Evolutionary conservation across 2,329 filamentous ascomycete species (phyloP).

Genomic region (Sporothrix globosa): DNA sequence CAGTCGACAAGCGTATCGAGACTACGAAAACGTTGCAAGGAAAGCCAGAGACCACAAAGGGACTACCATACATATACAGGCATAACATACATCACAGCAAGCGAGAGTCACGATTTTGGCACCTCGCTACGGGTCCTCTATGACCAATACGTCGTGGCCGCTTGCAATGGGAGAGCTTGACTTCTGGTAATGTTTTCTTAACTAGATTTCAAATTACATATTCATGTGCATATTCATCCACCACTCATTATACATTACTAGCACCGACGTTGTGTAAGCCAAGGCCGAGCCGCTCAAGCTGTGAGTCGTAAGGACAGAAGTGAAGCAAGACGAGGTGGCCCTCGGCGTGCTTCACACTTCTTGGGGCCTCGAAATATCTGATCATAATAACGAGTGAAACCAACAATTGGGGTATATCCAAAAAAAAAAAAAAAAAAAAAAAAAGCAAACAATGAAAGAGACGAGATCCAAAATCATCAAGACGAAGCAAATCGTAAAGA

Average conservation of each 20-base stretch:
- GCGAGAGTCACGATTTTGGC: too few relatives aligned
- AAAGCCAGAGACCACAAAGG: too few relatives aligned
- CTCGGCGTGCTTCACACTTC: not conserved
- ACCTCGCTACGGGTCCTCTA: too few relatives aligned
- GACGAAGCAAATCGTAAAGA: not conserved
- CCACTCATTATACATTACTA: slow-evolving; percentile 21
- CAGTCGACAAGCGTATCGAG: too few relatives aligned
- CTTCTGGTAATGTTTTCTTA: not conserved
- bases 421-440: slow-evolving; percentile 5
- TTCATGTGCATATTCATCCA: not conserved
- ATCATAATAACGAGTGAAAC: slow-evolving; percentile 20
- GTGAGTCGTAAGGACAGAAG: not conserved
- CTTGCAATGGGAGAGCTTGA: not conserved
- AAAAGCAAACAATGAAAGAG: not conserved
- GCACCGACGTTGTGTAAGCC: not conserved
- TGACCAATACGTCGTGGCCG: too few relatives aligned
- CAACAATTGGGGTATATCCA: slow-evolving; percentile 19
- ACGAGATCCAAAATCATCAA: not conserved
- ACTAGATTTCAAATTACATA: not conserved
- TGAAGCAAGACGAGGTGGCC: not conserved
- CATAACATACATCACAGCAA: too few relatives aligned
- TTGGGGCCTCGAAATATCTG: not conserved
- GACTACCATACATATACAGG: too few relatives aligned
- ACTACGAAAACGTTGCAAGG: too few relatives aligned
- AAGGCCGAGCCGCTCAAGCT: not conserved